Evolutionary conservation across 257 asterid species (phyloP), one percentile per base, ranked within the genome.

Genomic region (Jacaranda copaia): DNA sequence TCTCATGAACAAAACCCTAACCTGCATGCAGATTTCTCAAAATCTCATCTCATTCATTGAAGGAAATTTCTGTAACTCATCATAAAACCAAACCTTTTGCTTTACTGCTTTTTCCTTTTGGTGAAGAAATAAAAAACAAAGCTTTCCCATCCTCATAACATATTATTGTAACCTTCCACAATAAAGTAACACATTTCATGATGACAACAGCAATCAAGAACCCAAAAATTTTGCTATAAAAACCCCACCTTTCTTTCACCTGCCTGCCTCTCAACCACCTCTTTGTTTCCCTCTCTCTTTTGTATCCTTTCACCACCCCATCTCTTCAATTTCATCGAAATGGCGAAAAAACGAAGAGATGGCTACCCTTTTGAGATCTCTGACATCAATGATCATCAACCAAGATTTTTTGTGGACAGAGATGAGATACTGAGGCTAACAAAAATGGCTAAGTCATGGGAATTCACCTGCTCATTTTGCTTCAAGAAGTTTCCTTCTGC

Each of bases 401-500:
- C 79, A 1, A 78, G 15, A 51, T 20, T 64, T 57, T 6, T 5
- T 36, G 72, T 20, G 1, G 84, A 68, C 3, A 72, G 74, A 51
- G 45, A 62, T 0, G 89, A 88, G 74, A 35, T 82, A 42, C 11
- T 73, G 81, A 76, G 73, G 80, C 75, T 85, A 5, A 85, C 87
- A 3, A 73, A 63, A 43, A 49, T 69, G 69, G 87, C 83, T 1
- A 85, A 76, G 71, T 63, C 87, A 5, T 84, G 88, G 85, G 90
- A 88, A 1, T 88, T 85, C 70, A 88, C 88, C 9, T 88, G 92
- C 82, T 75, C 88, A 0, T 85, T 88, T 48, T 88, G 92, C 85
- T 85, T 88, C 88, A 85, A 85, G 67, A 75, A 56, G 62, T 88
- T 88, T 20, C 75, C 89, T 1, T 88, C 88, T 5, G 92, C 90